Percentiles rank a stretch among this genome's conserved stretches.
These are phyloP conservation scores for Sporothrix euskadiensis DNA, from an alignment of 2,329 filamentous ascomycete genomes.

Conservation along the genomic window DNA sequence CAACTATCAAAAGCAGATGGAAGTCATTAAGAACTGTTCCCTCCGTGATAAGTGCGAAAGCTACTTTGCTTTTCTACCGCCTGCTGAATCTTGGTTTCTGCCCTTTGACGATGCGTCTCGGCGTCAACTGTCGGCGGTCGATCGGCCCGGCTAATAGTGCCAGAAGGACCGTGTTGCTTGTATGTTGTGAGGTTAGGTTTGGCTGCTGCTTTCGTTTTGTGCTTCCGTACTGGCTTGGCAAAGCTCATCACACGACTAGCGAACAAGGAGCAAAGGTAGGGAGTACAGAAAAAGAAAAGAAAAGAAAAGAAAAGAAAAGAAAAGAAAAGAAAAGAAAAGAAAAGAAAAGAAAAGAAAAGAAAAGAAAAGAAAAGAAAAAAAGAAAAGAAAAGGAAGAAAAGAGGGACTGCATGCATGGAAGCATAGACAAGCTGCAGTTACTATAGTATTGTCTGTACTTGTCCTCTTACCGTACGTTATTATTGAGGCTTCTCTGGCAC, in stretches of 20 bases:
- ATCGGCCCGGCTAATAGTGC: background rate
- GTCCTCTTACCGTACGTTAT: background rate
- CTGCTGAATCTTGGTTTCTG: background rate
- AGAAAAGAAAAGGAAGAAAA: background rate
- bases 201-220: background rate
- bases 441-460: background rate
- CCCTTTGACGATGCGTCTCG: background rate
- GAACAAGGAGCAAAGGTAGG: background rate
- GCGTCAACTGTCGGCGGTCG: background rate
- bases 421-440: background rate
- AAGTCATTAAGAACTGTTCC: no score
- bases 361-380: no score
- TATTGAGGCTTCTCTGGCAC: background rate
- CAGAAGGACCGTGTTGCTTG: background rate
- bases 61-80: background rate
- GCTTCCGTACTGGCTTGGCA: slow-evolving; percentile 3
- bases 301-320: no score
- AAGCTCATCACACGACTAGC: slow-evolving; percentile 6
- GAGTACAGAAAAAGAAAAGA: no score
- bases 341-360: no score
- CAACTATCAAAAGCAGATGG: background rate
- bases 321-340: background rate
- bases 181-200: background rate
- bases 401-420: slow-evolving; percentile 7
- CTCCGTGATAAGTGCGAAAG: background rate